Evolutionary conservation across 495 filamentous ascomycete genomes (phyloP).

Genomic region (Trichocladium antarcticum): DNA sequence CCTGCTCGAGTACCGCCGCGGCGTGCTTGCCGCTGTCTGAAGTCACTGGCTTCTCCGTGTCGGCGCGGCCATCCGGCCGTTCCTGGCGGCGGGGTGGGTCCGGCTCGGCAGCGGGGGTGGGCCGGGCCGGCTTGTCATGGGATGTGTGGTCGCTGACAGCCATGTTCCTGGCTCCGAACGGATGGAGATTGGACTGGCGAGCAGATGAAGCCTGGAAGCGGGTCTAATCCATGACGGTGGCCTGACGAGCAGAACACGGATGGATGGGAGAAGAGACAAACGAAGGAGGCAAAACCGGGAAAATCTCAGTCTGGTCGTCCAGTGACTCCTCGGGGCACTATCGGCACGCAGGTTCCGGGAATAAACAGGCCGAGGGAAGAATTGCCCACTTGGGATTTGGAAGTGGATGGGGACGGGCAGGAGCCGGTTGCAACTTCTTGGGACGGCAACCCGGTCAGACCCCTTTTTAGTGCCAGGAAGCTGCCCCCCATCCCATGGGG

Average conservation of each 20-base stretch:
- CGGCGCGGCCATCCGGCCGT: neutral
- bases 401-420: neutral
- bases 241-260: neutral
- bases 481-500: neutral
- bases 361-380: conserved; percentile 4
- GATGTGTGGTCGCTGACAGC: neutral
- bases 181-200: too few relatives aligned
- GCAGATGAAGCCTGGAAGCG: too few relatives aligned
- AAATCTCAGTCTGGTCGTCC: neutral
- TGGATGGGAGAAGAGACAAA: neutral
- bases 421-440: neutral
- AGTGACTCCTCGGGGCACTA: neutral
- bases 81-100: neutral
- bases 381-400: conserved; percentile 1
- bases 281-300: neutral
- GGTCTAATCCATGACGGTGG: too few relatives aligned
- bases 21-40: conserved; percentile 2
- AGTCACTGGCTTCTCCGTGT: neutral
- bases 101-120: neutral
- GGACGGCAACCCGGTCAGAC: neutral
- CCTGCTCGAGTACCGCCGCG: neutral
- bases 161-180: neutral
- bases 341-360: conserved; percentile 1
- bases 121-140: conserved; percentile 5
- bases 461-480: neutral